A percentile compares a stretch with the other conserved stretches of the same genome.
phyloP scores from a whole-genome alignment of 2,329 filamentous ascomycete species.

The Phialophora tarda region DNA sequence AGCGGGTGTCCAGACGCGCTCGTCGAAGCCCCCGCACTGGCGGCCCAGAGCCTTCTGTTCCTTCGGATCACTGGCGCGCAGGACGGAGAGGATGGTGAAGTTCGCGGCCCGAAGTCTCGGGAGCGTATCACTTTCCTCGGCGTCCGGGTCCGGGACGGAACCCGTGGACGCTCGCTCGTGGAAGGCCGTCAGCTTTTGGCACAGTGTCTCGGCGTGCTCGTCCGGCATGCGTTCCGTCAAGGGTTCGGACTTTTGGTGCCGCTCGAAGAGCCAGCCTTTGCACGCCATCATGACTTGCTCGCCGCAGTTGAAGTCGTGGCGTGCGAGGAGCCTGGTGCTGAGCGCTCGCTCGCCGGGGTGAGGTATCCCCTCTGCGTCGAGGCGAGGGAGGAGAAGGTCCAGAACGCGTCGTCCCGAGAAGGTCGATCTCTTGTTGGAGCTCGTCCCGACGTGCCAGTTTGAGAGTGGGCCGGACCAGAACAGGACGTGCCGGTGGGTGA shows the following conservation, averaged over 20 bases:
- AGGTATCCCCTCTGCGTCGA: conserved; percentile 8
- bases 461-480: conserved; percentile 96
- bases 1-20: conserved; percentile 18
- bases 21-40: conserved; percentile 16
- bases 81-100: conserved; percentile 14
- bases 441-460: conserved; percentile 49
- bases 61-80: conserved; percentile 12
- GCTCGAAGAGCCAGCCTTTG: conserved; percentile 30
- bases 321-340: conserved; percentile 8
- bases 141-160: too few relatives aligned
- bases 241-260: neutral
- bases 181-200: neutral
- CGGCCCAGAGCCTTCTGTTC: conserved; percentile 25
- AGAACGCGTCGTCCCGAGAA: conserved; percentile 18
- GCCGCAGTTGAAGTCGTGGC: conserved; percentile 28
- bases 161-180: neutral
- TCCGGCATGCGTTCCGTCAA: neutral
- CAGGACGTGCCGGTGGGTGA: conserved; percentile 76
- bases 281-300: conserved; percentile 34
- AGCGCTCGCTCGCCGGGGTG: conserved; percentile 18
- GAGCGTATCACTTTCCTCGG: neutral
- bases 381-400: conserved; percentile 15
- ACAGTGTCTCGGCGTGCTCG: conserved; percentile 1
- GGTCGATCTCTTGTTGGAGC: neutral
- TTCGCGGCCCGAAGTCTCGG: neutral